Evolutionary conservation across 2,329 filamentous ascomycete species (phyloP), one percentile per base, ranked within the genome.

Genomic region (Aspergillus ochraceus): DNA sequence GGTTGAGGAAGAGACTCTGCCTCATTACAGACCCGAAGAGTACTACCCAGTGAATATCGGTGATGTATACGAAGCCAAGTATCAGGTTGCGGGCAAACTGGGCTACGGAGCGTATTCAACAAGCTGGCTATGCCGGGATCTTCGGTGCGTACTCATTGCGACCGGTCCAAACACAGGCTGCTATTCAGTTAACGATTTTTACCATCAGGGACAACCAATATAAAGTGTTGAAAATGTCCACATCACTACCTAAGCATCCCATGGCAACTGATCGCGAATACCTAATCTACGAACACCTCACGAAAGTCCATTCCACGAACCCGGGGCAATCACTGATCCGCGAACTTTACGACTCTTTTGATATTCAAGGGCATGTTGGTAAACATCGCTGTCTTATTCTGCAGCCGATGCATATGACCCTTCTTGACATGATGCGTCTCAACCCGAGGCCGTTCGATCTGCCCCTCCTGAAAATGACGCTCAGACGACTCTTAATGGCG

Each of bases 41-140:
- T 80, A 76, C 55, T 79, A 79, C 60, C 73, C 77, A 1, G 74
- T 74, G n/a, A 65, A 64, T 0, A 63, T 79, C 5, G 77, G 77
- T 1, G 70, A 80, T 39, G 57, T 78, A 0, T 73, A 78, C 19
- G 58, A 74, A 1, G 56, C 66, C n/a, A 66, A 71, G 20, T 81
- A 76, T 57, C 68, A 79, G 60, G 57, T 73, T 0, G 45, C 75
- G 0, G 68, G 73, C 0, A 80, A 81, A 52, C 64, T 80, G 3
- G 78, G 77, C 1, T 80, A 69, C 61, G 77, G 77, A 14, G 71
- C 69, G n/a, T 76, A 73, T 26, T 80, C 77, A 1, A 81, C 77
- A 0, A 75, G 76, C 10, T 80, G 77, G 77, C 71, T 81, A 17
- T 77, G 76, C n/a, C 70, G 66, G 30, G 76, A 80, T 62, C 65